Percentiles rank a stretch among this genome's conserved stretches.
Evolutionary conservation across 192 early-diverging fungal genomes (phyloP).

Genomic region (Phycomyces nitens): DNA sequence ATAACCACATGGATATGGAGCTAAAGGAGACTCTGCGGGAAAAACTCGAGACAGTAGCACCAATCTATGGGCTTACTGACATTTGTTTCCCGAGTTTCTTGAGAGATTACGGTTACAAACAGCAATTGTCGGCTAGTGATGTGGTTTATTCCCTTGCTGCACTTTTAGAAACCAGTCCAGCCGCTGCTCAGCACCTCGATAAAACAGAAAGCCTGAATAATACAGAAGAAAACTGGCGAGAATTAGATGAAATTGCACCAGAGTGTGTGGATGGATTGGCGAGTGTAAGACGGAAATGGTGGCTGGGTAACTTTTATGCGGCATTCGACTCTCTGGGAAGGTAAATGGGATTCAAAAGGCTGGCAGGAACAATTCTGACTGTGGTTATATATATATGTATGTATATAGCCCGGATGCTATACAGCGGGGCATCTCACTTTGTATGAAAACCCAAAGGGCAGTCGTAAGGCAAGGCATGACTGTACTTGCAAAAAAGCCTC

Average conservation of each 20-base stretch:
- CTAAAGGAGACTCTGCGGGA: slow-evolving; percentile 65
- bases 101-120: slow-evolving; percentile 68
- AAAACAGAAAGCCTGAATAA: slow-evolving; percentile 29
- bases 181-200: slow-evolving; percentile 35
- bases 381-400: too few species aligned
- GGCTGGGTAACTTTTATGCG: slow-evolving; percentile 81
- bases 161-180: slow-evolving; percentile 55
- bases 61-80: slow-evolving; percentile 76
- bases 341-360: neutral
- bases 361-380: neutral
- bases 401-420: slow-evolving; percentile 30
- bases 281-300: slow-evolving; percentile 37
- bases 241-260: neutral
- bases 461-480: slow-evolving; percentile 75
- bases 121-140: slow-evolving; percentile 71
- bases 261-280: slow-evolving; percentile 17
- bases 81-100: slow-evolving; percentile 78
- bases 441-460: slow-evolving; percentile 71
- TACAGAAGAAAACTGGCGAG: slow-evolving; percentile 29
- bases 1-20: slow-evolving; percentile 71
- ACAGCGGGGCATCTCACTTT: slow-evolving; percentile 60
- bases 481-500: slow-evolving; percentile 76
- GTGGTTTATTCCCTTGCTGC: slow-evolving; percentile 77
- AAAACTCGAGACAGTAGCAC: slow-evolving; percentile 66
- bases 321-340: slow-evolving; percentile 82